Base-by-base conservation (phyloP, 768 basidiomycete genomes). In the Asterophora parasitica region DNA sequence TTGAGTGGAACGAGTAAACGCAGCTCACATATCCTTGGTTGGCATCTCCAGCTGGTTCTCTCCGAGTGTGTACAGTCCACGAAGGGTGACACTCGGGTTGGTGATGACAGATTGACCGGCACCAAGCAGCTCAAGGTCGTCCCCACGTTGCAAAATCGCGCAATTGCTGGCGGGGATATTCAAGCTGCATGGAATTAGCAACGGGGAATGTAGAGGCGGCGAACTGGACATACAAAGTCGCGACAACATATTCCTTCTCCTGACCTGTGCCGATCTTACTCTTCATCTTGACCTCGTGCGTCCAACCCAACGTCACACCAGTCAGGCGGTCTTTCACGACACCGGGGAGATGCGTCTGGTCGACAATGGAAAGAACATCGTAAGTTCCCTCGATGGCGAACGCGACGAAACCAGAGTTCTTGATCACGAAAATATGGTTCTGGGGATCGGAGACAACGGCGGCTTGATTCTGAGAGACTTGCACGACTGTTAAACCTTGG, bases 21-120 rank as follows among this genome's bases (percentile, higher is more conserved):
- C 26, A 10, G 67, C 83, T 56, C 56, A 85, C 85, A 89, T 89
- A 54, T 89, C 87, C 65, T 90, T 90, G 7, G 88, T 90, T 3
- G 88, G 88, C 83, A 90, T 85, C 61, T 90, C 88, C 23, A 88
- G 62, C 62, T 91, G 88, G 56, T 86, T 88, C 62, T 91, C 89
- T 23, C 88, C 88, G 2, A 86, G 75, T 1, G 89, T 88, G 63
- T 81, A 91, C 15, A 91, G 56, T 3, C 87, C 87, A 47, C 88
- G 84, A 4, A 91, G 67, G 2, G 88, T 90, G 38, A 91, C 83
- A 48, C 82, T 88, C 3, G 89, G 88, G 58, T 88, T 85, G 9
- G 88, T 90, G 59, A 92, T 84, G 52, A 82, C 88, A 44, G 87
- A 87, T 60, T 92, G 89, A 1, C 89, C 89, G 33, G 89, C 89